Evolutionary conservation across 768 basidiomycete species (phyloP).

Genomic region (Roridomyces roridus): DNA sequence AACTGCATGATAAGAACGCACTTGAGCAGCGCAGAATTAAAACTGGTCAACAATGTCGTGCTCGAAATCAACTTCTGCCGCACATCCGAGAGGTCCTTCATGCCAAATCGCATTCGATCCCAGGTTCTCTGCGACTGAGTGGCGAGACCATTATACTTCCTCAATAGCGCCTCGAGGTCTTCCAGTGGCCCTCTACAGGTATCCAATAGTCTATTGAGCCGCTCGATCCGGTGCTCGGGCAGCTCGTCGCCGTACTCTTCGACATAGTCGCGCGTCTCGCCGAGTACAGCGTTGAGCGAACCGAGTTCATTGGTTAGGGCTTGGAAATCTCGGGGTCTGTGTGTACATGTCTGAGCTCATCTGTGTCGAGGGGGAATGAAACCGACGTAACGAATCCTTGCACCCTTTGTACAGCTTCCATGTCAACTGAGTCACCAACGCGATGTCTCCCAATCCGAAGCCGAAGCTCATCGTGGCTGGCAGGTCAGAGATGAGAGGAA

Average conservation of each 20-base stretch:
- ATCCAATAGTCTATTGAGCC: conserved; percentile 11
- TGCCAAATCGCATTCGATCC: conserved; percentile 26
- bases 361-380: too few relatives aligned
- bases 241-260: conserved; percentile 16
- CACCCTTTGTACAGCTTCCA: conserved; percentile 20
- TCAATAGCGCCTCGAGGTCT: conserved; percentile 18
- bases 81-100: conserved; percentile 21
- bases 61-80: conserved; percentile 14
- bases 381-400: conserved; percentile 12
- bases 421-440: conserved; percentile 2
- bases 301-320: conserved; percentile 8
- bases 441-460: conserved; percentile 16
- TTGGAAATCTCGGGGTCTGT: conserved; percentile 14
- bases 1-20: too few relatives aligned
- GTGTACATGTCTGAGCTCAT: too few relatives aligned
- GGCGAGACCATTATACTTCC: conserved; percentile 19
- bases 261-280: conserved; percentile 14
- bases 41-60: conserved; percentile 17
- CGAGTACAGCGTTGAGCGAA: conserved; percentile 8
- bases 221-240: conserved; percentile 14
- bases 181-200: conserved; percentile 4
- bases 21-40: conserved; percentile 17
- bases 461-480: conserved; percentile 23
- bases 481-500: too few relatives aligned
- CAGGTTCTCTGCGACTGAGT: conserved; percentile 24